phyloP scores from a whole-genome alignment of 2,329 filamentous ascomycete genomes.

The Chalara sp. region DNA sequence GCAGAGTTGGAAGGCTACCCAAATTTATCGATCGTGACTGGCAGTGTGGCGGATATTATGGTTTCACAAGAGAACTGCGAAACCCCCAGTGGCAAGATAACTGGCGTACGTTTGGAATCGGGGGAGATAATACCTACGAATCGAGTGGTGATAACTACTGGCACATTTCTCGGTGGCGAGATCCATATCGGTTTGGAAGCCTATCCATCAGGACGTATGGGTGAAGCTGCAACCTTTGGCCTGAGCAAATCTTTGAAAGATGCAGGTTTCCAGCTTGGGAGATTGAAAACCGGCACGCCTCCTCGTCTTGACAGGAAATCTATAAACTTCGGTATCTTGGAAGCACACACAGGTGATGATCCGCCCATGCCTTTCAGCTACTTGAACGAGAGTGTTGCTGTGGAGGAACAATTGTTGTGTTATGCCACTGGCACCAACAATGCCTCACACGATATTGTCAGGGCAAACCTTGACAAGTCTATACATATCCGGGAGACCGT shows the following conservation, averaged over 20 bases:
- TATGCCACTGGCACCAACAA: constrained; percentile 83
- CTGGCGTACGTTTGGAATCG: constrained; percentile 78
- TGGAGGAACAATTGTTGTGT: constrained; percentile 78
- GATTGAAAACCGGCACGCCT: constrained; percentile 92
- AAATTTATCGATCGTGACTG: constrained; percentile 74
- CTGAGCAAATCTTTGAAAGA: constrained; percentile 84
- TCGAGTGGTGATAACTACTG: constrained; percentile 89
- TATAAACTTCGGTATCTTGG: constrained; percentile 70
- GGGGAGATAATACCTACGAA: constrained; percentile 76
- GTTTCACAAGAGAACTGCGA: constrained; percentile 48
- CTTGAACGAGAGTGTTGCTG: constrained; percentile 70
- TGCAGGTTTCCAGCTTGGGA: constrained; percentile 82
- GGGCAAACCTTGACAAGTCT: constrained; percentile 87
- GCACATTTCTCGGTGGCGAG: constrained; percentile 90
- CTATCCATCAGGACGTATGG: constrained; percentile 85
- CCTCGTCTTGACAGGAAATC: constrained; percentile 75
- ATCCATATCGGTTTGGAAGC: constrained; percentile 88
- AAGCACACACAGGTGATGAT: constrained; percentile 73
- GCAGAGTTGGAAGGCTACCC: constrained; percentile 74
- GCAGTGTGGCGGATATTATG: constrained; percentile 89
- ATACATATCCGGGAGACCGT: constrained; percentile 95
- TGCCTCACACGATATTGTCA: constrained; percentile 73
- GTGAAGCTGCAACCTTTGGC: constrained; percentile 87
- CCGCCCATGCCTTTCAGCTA: constrained; percentile 90
- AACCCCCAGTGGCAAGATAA: constrained; percentile 62